Evolutionary conservation across 1,284 basidiomycete species (phyloP).

Genomic region (Irpex rosettiformis): DNA sequence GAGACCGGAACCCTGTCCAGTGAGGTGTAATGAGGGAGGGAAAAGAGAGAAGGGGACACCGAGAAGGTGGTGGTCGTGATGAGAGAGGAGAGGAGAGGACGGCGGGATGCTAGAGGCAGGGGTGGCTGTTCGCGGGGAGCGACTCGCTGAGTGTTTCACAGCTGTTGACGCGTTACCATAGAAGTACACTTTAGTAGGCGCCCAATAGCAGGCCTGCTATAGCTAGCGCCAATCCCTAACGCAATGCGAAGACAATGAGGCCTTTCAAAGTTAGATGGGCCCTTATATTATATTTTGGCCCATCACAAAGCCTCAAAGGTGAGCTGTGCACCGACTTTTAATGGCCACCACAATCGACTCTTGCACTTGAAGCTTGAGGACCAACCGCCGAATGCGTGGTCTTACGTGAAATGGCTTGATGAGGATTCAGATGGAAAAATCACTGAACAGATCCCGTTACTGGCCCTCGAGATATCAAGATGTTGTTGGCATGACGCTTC

Average conservation of each 20-base stretch:
- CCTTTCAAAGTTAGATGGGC: no score
- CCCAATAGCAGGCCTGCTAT: neutral
- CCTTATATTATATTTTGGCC: no score
- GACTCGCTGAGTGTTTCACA: slow-evolving; percentile 1
- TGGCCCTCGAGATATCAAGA: neutral
- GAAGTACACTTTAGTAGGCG: neutral
- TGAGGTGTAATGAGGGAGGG: slow-evolving; percentile 23
- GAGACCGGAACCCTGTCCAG: slow-evolving; percentile 32
- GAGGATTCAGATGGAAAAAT: neutral
- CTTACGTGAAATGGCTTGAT: neutral
- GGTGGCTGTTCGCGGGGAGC: neutral
- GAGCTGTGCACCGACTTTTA: neutral
- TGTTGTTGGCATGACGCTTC: neutral
- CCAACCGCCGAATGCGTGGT: no score
- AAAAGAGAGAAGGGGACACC: slow-evolving; percentile 15
- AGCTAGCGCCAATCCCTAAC: neutral
- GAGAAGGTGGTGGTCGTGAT: slow-evolving; percentile 4
- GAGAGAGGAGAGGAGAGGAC: slow-evolving; percentile 10
- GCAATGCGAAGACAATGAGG: neutral
- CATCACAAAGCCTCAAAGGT: no score
- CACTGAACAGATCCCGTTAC: neutral
- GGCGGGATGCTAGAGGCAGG: slow-evolving; percentile 4
- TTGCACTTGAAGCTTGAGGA: no score
- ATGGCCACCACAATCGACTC: neutral
- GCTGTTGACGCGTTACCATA: slow-evolving; percentile 6